Conservation (phyloP, 1,284 basidiomycete genomes). For the Cryptococcus hybrid region DNA sequence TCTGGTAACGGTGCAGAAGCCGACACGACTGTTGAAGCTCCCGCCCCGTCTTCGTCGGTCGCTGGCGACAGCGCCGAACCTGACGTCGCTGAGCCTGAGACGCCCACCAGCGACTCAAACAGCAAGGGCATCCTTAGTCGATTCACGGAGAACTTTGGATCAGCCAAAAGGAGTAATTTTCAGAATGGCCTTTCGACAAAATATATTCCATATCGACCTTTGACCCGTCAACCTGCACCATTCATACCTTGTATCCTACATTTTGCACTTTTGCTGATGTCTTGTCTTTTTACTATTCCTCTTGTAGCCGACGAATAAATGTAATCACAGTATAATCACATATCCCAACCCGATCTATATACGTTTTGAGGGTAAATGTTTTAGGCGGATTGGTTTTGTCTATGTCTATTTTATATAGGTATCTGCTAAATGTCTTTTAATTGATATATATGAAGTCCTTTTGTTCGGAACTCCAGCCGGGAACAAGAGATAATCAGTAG, state of each 20-base stretch:
- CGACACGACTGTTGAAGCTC: slow-evolving; percentile 16
- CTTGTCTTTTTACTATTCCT: not conserved
- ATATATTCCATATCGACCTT: no score
- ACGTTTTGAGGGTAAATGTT: not conserved
- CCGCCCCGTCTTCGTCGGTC: slow-evolving; percentile 17
- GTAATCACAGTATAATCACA: not conserved
- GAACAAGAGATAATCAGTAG: no score
- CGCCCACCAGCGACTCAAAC: slow-evolving; percentile 8
- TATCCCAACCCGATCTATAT: not conserved
- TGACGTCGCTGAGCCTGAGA: slow-evolving; percentile 14
- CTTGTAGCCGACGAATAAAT: slow-evolving; percentile 16
- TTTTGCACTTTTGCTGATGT: slow-evolving; percentile 2
- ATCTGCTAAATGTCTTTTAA: not conserved
- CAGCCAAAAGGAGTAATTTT: slow-evolving; percentile 6
- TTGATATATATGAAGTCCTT: not conserved
- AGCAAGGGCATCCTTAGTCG: slow-evolving; percentile 18
- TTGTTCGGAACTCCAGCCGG: not conserved
- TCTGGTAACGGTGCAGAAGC: slow-evolving; percentile 1
- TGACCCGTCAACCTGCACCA: not conserved
- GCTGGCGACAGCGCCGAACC: slow-evolving; percentile 11
- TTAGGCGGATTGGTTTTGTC: not conserved
- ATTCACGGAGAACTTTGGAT: slow-evolving; percentile 26
- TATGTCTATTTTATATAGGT: not conserved
- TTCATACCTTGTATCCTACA: not conserved
- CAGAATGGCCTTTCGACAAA: no score